Base-by-base conservation (phyloP, 75 land plant species). In the Picea glauca region DNA sequence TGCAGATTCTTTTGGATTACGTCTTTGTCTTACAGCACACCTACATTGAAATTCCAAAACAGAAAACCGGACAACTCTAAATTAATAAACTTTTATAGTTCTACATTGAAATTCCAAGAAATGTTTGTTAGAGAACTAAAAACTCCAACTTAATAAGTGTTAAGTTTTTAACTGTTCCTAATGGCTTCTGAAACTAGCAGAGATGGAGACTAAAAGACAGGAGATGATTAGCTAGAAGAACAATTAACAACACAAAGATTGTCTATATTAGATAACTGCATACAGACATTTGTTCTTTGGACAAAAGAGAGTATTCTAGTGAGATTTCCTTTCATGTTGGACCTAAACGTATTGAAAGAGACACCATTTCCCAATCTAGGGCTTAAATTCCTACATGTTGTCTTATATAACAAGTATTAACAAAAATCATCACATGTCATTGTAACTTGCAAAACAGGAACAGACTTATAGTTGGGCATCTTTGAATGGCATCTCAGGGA, bases 1-100 rank as follows among this genome's bases (percentile, higher is more conserved):
- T 68, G 94, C 92, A 84, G 87, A 81, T 80, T 93, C 96, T 74
- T 87, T 95, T 38, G 91, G 94, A 75, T 98, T 95, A 50, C 99
- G 86, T 78, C 99, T 90, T 81, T 91, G 91, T 80, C 89, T 83
- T 35, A 98, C 88, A 83, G 88, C 81, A 81, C 80, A 89, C 85
- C 99, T 96, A 66, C 31, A 82, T 64, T 26, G 13, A 15, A 33
- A 32, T 54, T 17, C 35, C 18, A 72, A 72, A 50, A 50, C 56
- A 50, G 11, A 50, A 12, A 50, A 9, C 12, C 56, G 9, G 12
- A 50, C 56, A 50, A 50, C 56, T 50, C 56, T 50, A 50, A 9
- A 50, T 50, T 50, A 50, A 50, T 50, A 50, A 9, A 9, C 12
- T 50, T 50, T 9, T 9, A 50, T 50, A 50, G 11, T 50, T 50